phyloP scores from a whole-genome alignment of 2,329 filamentous ascomycete species.

The Cladophialophora yegresii region DNA sequence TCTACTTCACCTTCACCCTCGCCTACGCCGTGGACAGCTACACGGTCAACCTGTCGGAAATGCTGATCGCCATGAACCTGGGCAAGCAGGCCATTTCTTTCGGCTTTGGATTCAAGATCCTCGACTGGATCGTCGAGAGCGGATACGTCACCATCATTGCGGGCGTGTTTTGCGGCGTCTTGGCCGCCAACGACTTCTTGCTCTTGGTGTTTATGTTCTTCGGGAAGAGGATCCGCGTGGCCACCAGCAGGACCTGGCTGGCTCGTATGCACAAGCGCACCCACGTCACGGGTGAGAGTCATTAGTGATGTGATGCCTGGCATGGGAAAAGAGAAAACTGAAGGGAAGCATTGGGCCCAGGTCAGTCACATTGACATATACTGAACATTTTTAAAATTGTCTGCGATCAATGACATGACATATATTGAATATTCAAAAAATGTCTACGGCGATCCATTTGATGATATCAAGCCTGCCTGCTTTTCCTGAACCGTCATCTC shows the following conservation, averaged over 20 bases:
- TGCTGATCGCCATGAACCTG: conserved; percentile 63
- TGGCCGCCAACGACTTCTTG: conserved; percentile 54
- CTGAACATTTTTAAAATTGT: background rate
- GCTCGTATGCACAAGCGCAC: conserved; percentile 49
- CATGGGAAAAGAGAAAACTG: background rate
- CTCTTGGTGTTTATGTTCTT: conserved; percentile 55
- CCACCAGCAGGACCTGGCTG: conserved; percentile 52
- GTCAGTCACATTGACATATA: background rate
- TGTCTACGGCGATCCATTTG: background rate
- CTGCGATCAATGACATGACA: background rate
- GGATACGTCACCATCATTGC: conserved; percentile 57
- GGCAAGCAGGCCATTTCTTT: conserved; percentile 60
- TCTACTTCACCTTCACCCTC: conserved; percentile 61
- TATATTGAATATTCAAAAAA: background rate
- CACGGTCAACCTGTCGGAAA: conserved; percentile 61
- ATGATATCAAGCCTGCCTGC: background rate
- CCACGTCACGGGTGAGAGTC: conserved; percentile 41
- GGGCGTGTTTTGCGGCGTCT: conserved; percentile 53
- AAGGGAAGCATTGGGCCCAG: background rate
- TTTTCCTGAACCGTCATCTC: no score
- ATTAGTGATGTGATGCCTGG: conserved; percentile 27
- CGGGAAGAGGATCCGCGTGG: conserved; percentile 54
- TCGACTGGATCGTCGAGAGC: conserved; percentile 54
- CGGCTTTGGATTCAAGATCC: conserved; percentile 54
- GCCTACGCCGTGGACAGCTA: conserved; percentile 64